phyloP scores from a whole-genome alignment of 768 basidiomycete genomes.

The Panellus pusillus region DNA sequence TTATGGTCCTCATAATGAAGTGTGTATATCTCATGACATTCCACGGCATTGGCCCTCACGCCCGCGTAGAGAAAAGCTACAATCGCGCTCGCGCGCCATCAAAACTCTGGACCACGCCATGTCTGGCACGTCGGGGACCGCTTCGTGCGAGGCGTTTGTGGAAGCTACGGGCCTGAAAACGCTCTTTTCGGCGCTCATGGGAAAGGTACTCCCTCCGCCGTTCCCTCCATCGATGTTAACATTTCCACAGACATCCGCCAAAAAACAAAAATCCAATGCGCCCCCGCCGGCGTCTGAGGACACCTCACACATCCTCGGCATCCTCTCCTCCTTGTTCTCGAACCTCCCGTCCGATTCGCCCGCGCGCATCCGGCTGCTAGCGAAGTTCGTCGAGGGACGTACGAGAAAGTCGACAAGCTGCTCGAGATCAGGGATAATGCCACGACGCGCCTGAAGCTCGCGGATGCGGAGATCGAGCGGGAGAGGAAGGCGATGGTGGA shows the following conservation, averaged over 20 bases:
- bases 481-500: conserved; percentile 67
- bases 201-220: conserved; percentile 58
- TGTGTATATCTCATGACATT: conserved; percentile 32
- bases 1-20: conserved; percentile 99
- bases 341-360: conserved; percentile 86
- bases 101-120: conserved; percentile 91
- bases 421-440: conserved; percentile 83
- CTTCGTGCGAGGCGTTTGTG: conserved; percentile 81
- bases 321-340: conserved; percentile 83
- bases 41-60: not conserved
- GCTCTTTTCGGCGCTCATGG: conserved; percentile 90
- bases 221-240: conserved; percentile 14
- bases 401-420: conserved; percentile 93
- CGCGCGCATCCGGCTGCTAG: conserved; percentile 73
- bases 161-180: conserved; percentile 87
- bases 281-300: conserved; percentile 71
- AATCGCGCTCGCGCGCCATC: conserved; percentile 80
- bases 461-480: conserved; percentile 65
- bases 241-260: conserved; percentile 39
- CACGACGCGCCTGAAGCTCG: conserved; percentile 52
- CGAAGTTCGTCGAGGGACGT: conserved; percentile 93
- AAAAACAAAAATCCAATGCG: conserved; percentile 59
- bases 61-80: conserved; percentile 68
- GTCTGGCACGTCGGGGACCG: conserved; percentile 69
- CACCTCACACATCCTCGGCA: conserved; percentile 82